Evolutionary conservation across 495 filamentous ascomycete species (phyloP).

Genomic region (Penicillium arizonense): DNA sequence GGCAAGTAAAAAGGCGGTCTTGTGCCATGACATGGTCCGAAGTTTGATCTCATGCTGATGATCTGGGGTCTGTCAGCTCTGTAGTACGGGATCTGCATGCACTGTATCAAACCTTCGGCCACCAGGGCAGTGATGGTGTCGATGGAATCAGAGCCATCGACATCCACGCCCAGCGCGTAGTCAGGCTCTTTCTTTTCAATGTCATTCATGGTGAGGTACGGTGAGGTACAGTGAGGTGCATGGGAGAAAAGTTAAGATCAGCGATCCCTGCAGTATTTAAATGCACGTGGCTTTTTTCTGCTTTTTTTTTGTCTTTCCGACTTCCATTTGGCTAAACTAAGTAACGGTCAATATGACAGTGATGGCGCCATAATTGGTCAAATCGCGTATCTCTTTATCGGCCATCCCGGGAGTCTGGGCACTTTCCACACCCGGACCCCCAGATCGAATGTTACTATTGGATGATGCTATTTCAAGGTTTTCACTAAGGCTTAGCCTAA

Average conservation of each 20-base stretch:
- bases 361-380: slow-evolving; percentile 15
- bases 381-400: slow-evolving; percentile 8
- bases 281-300: neutral
- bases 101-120: slow-evolving; percentile 17
- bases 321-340: neutral
- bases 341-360: too few species aligned
- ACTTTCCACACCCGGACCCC: too few species aligned
- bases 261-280: neutral
- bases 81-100: neutral
- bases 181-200: slow-evolving; percentile 12
- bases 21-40: slow-evolving; percentile 50
- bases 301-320: neutral
- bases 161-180: slow-evolving; percentile 7
- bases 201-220: slow-evolving; percentile 6
- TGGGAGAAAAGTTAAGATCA: neutral
- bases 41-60: slow-evolving; percentile 47
- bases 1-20: slow-evolving; percentile 41
- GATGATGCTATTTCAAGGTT: too few species aligned
- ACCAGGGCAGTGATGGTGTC: slow-evolving; percentile 26
- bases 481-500: too few species aligned
- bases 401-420: neutral
- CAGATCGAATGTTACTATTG: too few species aligned
- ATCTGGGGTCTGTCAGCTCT: slow-evolving; percentile 20
- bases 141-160: slow-evolving; percentile 13
- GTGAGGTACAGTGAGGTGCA: neutral